phyloP scores from a whole-genome alignment of 2,329 filamentous ascomycete genomes.

The Alternaria infectoria region DNA sequence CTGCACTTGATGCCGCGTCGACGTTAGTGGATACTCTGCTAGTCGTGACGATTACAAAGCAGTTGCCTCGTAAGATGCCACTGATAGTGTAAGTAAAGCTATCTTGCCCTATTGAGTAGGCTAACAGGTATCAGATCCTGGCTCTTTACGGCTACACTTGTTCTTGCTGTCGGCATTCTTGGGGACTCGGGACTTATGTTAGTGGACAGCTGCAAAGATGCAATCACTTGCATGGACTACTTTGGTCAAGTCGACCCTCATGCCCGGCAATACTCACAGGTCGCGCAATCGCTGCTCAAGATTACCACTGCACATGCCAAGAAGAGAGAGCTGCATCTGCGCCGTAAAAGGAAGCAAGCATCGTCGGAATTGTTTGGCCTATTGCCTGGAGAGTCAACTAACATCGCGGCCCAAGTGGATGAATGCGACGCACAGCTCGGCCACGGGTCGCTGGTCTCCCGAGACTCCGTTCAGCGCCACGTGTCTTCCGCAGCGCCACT shows the following conservation, averaged over 20 bases:
- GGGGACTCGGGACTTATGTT: slow-evolving; percentile 32
- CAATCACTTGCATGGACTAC: slow-evolving; percentile 35
- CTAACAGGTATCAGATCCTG: slow-evolving; percentile 28
- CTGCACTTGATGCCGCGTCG: slow-evolving; percentile 36
- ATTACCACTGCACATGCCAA: slow-evolving; percentile 32
- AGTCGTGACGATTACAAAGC: slow-evolving; percentile 22
- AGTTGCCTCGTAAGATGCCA: slow-evolving; percentile 38
- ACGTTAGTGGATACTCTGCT: slow-evolving; percentile 37
- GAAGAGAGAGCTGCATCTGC: slow-evolving; percentile 30
- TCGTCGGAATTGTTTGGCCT: slow-evolving; percentile 40
- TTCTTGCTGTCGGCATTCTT: slow-evolving; percentile 34
- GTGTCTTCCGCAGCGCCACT: slow-evolving; percentile 13
- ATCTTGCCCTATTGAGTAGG: not conserved
- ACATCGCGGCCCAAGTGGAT: not conserved
- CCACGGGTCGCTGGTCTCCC: slow-evolving; percentile 1
- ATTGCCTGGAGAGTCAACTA: slow-evolving; percentile 17
- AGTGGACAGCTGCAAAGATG: slow-evolving; percentile 27
- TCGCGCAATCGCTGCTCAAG: slow-evolving; percentile 33
- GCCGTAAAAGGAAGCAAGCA: slow-evolving; percentile 34
- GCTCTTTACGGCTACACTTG: slow-evolving; percentile 41
- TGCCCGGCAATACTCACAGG: slow-evolving; percentile 38
- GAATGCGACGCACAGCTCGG: not conserved
- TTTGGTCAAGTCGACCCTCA: slow-evolving; percentile 37
- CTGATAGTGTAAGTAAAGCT: slow-evolving; percentile 34
- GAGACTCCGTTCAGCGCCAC: slow-evolving; percentile 7